Conservation (phyloP, 768 basidiomycete species). For the Gyrodon lividus region DNA sequence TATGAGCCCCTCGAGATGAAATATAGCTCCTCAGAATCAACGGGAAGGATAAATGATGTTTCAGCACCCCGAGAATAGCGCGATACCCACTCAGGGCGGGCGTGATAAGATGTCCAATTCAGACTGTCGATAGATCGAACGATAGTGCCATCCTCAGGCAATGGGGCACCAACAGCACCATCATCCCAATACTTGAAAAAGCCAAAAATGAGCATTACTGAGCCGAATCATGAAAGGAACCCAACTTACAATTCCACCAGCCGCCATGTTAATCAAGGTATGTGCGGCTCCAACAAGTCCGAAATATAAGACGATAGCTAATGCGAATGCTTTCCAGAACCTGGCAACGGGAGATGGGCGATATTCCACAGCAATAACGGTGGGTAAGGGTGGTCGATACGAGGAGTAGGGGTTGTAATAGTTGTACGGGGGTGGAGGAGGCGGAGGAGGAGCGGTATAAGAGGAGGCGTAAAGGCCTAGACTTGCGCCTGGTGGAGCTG, state of each 20-base stretch:
- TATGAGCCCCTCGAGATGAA: slow-evolving; percentile 34
- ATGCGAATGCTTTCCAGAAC: slow-evolving; percentile 14
- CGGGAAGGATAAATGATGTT: slow-evolving; percentile 29
- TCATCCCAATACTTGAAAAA: not conserved
- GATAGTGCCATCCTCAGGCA: slow-evolving; percentile 15
- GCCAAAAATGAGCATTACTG: not conserved
- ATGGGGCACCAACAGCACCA: slow-evolving; percentile 4
- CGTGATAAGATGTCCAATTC: slow-evolving; percentile 16
- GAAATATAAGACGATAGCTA: slow-evolving; percentile 15
- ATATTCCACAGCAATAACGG: not conserved
- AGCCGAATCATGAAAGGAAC: not conserved
- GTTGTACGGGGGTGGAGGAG: slow-evolving; percentile 1
- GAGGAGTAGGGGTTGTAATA: not conserved
- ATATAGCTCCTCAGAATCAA: slow-evolving; percentile 30
- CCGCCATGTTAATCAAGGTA: slow-evolving; percentile 3
- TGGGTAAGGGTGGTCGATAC: not conserved
- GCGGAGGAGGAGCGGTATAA: slow-evolving; percentile 9
- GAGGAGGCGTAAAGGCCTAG: not conserved
- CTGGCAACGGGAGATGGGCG: slow-evolving; percentile 6
- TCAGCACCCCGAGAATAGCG: slow-evolving; percentile 16
- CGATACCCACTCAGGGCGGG: slow-evolving; percentile 17
- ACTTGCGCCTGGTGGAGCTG: not conserved
- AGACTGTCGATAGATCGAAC: slow-evolving; percentile 7
- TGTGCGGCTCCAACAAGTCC: not conserved
- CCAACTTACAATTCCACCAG: not conserved